Percentiles rank a stretch among this genome's conserved stretches.
Evolutionary conservation across 1,284 basidiomycete species (phyloP).

Genomic region (Chalciporus sp.): DNA sequence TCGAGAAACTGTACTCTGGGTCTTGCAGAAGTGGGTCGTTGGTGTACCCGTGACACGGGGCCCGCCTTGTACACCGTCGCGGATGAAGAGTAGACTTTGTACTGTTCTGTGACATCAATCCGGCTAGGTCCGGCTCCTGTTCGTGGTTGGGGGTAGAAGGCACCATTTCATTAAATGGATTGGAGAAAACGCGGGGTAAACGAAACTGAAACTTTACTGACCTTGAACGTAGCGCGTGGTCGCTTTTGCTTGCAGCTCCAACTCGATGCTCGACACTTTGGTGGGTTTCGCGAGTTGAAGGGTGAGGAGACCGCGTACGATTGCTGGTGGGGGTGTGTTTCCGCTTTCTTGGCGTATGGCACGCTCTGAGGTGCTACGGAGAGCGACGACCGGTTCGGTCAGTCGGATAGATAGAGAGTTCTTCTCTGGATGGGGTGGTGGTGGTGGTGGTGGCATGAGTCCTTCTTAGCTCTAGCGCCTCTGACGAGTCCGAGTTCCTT

Average conservation of each 20-base stretch:
- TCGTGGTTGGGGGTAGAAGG: conserved; percentile 11
- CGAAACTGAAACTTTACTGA: conserved; percentile 30
- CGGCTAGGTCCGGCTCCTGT: conserved; percentile 79
- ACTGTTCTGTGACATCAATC: conserved; percentile 81
- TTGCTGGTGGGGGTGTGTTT: conserved; percentile 65
- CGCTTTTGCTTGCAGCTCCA: conserved; percentile 76
- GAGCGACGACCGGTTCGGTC: conserved; percentile 83
- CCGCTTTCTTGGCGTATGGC: conserved; percentile 43
- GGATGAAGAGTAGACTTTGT: conserved; percentile 73
- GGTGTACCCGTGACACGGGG: conserved; percentile 13
- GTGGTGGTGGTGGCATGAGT: conserved; percentile 11
- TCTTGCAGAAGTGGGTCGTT: conserved; percentile 9
- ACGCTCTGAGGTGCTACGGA: conserved; percentile 49
- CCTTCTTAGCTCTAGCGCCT: not conserved
- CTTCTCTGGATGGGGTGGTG: conserved; percentile 18
- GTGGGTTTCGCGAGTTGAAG: conserved; percentile 83
- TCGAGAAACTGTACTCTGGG: conserved; percentile 16
- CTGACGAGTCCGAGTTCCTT: not conserved
- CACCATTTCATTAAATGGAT: not conserved
- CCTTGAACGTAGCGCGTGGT: conserved; percentile 83
- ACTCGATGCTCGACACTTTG: conserved; percentile 83
- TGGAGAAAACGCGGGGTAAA: not conserved
- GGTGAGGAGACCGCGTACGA: conserved; percentile 87
- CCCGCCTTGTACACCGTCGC: conserved; percentile 75
- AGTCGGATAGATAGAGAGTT: conserved; percentile 65